Conservation (phyloP, 495 filamentous ascomycete genomes). For the Cryomyces antarcticus region DNA sequence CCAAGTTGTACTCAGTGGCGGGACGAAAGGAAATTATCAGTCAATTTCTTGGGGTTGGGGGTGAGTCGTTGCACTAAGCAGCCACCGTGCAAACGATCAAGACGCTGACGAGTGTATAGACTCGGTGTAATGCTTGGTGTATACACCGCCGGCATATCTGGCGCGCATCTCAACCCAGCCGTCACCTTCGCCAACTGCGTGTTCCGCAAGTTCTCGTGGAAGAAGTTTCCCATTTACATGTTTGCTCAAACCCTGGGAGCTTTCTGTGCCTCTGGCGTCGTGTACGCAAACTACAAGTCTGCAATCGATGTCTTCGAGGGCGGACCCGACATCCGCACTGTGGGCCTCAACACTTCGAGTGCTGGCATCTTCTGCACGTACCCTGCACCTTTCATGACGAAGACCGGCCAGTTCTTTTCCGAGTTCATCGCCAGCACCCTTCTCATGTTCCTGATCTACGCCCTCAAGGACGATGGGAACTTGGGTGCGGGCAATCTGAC, state of each 20-base stretch:
- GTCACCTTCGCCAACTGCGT: slow-evolving; percentile 43
- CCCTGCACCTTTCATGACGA: slow-evolving; percentile 35
- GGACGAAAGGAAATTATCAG: slow-evolving; percentile 30
- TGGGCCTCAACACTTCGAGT: slow-evolving; percentile 30
- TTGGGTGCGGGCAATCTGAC: slow-evolving; percentile 24
- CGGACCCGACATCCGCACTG: slow-evolving; percentile 29
- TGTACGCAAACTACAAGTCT: slow-evolving; percentile 16
- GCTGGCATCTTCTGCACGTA: slow-evolving; percentile 49
- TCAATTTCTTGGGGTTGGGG: slow-evolving; percentile 22
- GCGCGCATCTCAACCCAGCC: slow-evolving; percentile 43
- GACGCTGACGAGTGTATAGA: neutral
- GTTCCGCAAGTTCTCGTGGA: slow-evolving; percentile 40
- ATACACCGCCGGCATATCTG: slow-evolving; percentile 36
- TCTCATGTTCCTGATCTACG: slow-evolving; percentile 47
- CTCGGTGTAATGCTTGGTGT: slow-evolving; percentile 44
- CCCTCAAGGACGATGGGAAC: slow-evolving; percentile 33
- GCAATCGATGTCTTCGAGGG: slow-evolving; percentile 36
- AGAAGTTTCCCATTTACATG: slow-evolving; percentile 17
- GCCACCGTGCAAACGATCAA: too few relatives aligned
- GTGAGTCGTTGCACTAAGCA: neutral
- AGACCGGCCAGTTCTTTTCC: slow-evolving; percentile 36
- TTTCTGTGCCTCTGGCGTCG: slow-evolving; percentile 13
- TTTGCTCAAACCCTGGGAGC: slow-evolving; percentile 15
- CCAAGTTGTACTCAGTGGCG: slow-evolving; percentile 32
- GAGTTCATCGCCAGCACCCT: slow-evolving; percentile 42